These are phyloP conservation scores for Hondaea fermentalgiana DNA, from an alignment of 108 stramenopile species.

Conservation along the genomic window DNA sequence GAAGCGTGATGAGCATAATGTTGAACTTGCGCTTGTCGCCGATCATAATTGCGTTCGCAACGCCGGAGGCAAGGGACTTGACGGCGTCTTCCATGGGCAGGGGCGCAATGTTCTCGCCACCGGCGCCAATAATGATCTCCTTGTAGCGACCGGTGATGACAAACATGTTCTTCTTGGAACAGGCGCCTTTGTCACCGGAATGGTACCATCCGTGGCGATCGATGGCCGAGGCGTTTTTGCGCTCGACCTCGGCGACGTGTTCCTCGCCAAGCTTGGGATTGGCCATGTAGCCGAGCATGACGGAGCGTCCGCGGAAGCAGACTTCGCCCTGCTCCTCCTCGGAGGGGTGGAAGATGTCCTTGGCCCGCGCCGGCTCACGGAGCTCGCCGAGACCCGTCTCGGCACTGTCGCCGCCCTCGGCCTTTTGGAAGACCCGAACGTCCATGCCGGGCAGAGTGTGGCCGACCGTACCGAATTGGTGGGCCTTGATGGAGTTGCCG, in stretches of 20 bases:
- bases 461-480: slow-evolving; percentile 22
- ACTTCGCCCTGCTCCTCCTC: slow-evolving; percentile 41
- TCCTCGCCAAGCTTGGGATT: slow-evolving; percentile 38
- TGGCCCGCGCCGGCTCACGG: background rate
- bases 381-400: background rate
- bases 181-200: slow-evolving; percentile 47
- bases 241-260: slow-evolving; percentile 27
- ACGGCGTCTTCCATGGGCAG: slow-evolving; percentile 49
- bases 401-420: background rate
- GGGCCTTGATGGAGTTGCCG: slow-evolving; percentile 36
- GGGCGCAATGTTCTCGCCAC: slow-evolving; percentile 51
- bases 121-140: slow-evolving; percentile 46
- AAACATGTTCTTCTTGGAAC: slow-evolving; percentile 10
- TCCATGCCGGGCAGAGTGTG: background rate
- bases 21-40: slow-evolving; percentile 53
- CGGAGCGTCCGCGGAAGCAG: slow-evolving; percentile 60
- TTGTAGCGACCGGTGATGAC: slow-evolving; percentile 35
- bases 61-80: slow-evolving; percentile 34
- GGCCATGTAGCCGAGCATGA: slow-evolving; percentile 67
- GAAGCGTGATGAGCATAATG: slow-evolving; percentile 37
- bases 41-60: slow-evolving; percentile 47
- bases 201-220: slow-evolving; percentile 57
- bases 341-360: background rate
- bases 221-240: slow-evolving; percentile 52
- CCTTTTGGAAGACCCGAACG: background rate